These are phyloP conservation scores for Boechera retrofracta DNA, from an alignment of 345 rosid species.

Conservation along the genomic window DNA sequence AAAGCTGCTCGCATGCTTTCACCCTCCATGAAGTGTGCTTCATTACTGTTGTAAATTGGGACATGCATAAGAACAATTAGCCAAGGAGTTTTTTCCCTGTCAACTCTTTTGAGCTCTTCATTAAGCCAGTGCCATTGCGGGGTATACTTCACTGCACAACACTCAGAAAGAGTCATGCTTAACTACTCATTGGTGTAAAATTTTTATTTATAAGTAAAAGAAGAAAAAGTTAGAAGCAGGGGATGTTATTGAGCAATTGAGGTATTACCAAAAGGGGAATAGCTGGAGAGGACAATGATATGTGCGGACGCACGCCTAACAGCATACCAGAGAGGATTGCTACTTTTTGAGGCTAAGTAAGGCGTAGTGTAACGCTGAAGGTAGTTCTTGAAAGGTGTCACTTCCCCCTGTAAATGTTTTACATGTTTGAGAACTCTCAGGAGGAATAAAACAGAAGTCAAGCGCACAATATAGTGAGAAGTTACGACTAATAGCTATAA, in stretches of 20 bases:
- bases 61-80: constrained; percentile 91
- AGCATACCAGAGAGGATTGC: constrained; percentile 87
- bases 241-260: constrained; percentile 3
- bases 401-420: constrained; percentile 63
- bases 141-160: constrained; percentile 76
- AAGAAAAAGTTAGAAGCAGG: neutral
- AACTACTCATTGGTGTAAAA: neutral
- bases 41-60: constrained; percentile 85
- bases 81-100: constrained; percentile 96
- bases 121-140: constrained; percentile 86
- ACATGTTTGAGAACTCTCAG: constrained; percentile 13
- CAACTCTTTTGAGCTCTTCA: constrained; percentile 73
- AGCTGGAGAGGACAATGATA: constrained; percentile 91
- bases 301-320: constrained; percentile 94
- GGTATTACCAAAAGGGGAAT: constrained; percentile 90
- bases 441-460: neutral
- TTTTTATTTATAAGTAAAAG: neutral
- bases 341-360: constrained; percentile 77
- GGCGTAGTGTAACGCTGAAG: constrained; percentile 89
- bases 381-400: constrained; percentile 78
- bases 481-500: neutral
- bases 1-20: constrained; percentile 89
- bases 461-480: constrained; percentile 8
- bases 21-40: constrained; percentile 93
- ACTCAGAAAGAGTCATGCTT: constrained; percentile 6